These are phyloP conservation scores for Pisolithus sp. DNA, from an alignment of 768 basidiomycete genomes.

Conservation along the genomic window DNA sequence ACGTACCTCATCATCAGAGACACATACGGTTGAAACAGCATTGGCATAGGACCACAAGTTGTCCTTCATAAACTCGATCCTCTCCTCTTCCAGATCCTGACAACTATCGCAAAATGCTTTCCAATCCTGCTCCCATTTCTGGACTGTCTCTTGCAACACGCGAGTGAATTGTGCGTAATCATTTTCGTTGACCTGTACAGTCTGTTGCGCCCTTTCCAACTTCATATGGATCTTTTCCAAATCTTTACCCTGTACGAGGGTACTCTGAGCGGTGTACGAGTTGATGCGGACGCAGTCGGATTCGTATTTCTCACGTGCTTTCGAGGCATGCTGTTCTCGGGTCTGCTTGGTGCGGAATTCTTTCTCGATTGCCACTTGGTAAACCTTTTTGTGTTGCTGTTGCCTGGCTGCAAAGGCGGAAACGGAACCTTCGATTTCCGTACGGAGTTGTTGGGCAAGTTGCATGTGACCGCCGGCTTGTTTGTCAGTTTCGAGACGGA, in stretches of 20 bases:
- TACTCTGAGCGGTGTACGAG: slow-evolving; percentile 85
- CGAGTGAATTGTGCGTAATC: slow-evolving; percentile 88
- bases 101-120: slow-evolving; percentile 89
- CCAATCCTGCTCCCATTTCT: slow-evolving; percentile 92
- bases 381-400: slow-evolving; percentile 63
- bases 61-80: slow-evolving; percentile 92
- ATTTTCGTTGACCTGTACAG: slow-evolving; percentile 84
- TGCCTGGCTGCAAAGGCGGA: slow-evolving; percentile 58
- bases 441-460: slow-evolving; percentile 68
- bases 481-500: slow-evolving; percentile 78
- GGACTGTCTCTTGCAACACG: slow-evolving; percentile 69
- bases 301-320: slow-evolving; percentile 92
- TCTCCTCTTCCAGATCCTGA: slow-evolving; percentile 93
- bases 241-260: slow-evolving; percentile 88
- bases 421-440: slow-evolving; percentile 65
- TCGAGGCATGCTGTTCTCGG: slow-evolving; percentile 79
- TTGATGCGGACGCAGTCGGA: slow-evolving; percentile 90
- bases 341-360: slow-evolving; percentile 84
- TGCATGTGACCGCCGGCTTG: slow-evolving; percentile 68
- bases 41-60: slow-evolving; percentile 96
- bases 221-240: slow-evolving; percentile 85
- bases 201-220: slow-evolving; percentile 83
- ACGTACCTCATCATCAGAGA: slow-evolving; percentile 88
- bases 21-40: slow-evolving; percentile 91
- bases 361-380: slow-evolving; percentile 79